Base-by-base conservation (phyloP, 2,329 filamentous ascomycete species). In the Rhynchosporium agropyri region DNA sequence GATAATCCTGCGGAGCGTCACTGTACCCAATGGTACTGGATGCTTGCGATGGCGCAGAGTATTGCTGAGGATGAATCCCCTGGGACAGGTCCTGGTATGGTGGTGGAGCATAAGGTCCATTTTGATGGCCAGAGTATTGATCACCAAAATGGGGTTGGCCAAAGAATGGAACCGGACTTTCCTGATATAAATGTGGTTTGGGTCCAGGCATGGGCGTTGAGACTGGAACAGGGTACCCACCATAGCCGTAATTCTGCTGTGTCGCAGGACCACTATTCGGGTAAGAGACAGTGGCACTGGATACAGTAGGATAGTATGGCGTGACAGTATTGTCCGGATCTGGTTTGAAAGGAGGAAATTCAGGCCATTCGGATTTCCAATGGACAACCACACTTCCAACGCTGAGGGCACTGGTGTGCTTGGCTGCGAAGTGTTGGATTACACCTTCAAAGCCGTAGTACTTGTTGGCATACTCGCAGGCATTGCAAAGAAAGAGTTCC, bases 301-400 rank as follows among this genome's bases (percentile, higher is more conserved):
- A 71, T 42, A 69, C 71, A 67, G 70, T 66, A 33, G 70, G 65
- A 64, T 76, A 76, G 58, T 73, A 74, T 36, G 69, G 58, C 58
- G 75, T 79, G 15, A 71, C 63, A 38, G 76, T 74, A 61, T 60
- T 63, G 60, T 78, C 78, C 61, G 85, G 84, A 67, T 89, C 81
- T 28, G 84, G 81, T 67, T 85, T 81, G 74, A 94, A 94, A 0
- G 89, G 90, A n/a, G 89, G 83, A 36, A 84, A 79, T 67, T 87
- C 84, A 48, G 91, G 90, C 91, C 91, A 96, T 73, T 92, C 88
- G 3, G 90, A 84, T 73, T 87, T 86, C 91, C 91, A 96, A 71
- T 89, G 81, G 15, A 94, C 89, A 49, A 92, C 85, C 53, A 90
- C 79, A 69, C 84, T 91, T 55, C 89, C 90, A 61, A 83, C 75